phyloP scores from a whole-genome alignment of 2,329 filamentous ascomycete species.

The Monilinia vaccinii-corymbosi region DNA sequence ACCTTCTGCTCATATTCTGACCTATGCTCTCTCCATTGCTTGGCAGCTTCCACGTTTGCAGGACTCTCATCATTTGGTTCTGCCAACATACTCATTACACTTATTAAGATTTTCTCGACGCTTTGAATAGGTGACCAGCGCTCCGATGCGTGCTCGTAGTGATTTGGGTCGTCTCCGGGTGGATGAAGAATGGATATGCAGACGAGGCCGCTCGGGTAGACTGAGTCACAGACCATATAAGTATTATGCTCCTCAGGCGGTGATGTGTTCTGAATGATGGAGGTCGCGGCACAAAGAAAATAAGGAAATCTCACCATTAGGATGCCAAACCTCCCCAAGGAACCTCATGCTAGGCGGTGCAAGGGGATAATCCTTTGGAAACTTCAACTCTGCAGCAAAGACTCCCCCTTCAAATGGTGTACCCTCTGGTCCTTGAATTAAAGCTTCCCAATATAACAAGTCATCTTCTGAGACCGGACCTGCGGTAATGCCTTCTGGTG shows the following conservation, averaged over 20 bases:
- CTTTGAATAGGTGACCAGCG: slow-evolving; percentile 95
- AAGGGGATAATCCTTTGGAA: slow-evolving; percentile 94
- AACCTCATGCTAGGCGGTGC: slow-evolving; percentile 96
- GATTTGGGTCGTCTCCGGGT: slow-evolving; percentile 93
- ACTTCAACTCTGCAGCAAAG: slow-evolving; percentile 89
- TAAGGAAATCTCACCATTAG: slow-evolving; percentile 59
- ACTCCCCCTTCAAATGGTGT: slow-evolving; percentile 95
- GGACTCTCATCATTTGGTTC: slow-evolving; percentile 96
- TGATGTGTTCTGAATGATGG: background rate
- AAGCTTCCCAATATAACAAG: slow-evolving; percentile 89
- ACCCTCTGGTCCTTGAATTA: slow-evolving; percentile 90
- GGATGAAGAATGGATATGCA: slow-evolving; percentile 98
- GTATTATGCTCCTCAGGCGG: background rate
- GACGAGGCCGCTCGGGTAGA: slow-evolving; percentile 84
- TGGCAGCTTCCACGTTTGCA: slow-evolving; percentile 90
- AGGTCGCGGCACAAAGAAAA: background rate
- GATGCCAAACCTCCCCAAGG: slow-evolving; percentile 88
- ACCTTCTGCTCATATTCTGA: slow-evolving; percentile 81
- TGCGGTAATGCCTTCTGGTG: slow-evolving; percentile 94
- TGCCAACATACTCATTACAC: slow-evolving; percentile 96
- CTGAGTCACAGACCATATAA: slow-evolving; percentile 36
- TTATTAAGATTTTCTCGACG: slow-evolving; percentile 94
- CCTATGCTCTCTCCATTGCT: slow-evolving; percentile 87
- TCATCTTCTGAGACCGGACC: slow-evolving; percentile 91
- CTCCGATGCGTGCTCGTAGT: slow-evolving; percentile 94